Percentiles rank a stretch among this genome's conserved stretches.
phyloP scores from a whole-genome alignment of 257 asterid genomes.

The Catharanthus roseus region DNA sequence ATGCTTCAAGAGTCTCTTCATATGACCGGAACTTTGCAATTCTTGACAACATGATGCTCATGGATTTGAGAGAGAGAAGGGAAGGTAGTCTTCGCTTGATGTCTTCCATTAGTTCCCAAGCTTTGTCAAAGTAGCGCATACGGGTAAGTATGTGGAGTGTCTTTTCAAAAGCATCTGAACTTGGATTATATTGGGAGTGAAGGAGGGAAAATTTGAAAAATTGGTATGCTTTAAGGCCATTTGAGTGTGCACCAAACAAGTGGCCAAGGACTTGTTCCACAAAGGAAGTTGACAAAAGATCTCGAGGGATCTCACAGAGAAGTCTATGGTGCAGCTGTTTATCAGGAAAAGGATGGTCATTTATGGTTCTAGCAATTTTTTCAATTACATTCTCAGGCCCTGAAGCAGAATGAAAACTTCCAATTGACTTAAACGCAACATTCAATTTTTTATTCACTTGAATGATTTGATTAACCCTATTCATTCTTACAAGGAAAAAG shows the following conservation, averaged over 20 bases:
- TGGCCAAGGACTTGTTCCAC: constrained; percentile 72
- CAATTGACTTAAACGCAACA: constrained; percentile 15
- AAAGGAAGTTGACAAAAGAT: constrained; percentile 42
- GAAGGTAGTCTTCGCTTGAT: constrained; percentile 50
- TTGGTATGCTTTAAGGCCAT: constrained; percentile 85
- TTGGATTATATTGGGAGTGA: constrained; percentile 45
- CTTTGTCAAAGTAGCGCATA: constrained; percentile 82
- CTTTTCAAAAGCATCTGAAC: constrained; percentile 82
- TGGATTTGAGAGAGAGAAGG: constrained; percentile 68
- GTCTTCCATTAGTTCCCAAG: constrained; percentile 66
- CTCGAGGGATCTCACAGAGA: constrained; percentile 31
- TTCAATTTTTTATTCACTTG: constrained; percentile 23
- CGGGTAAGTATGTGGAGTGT: constrained; percentile 81
- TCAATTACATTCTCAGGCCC: constrained; percentile 28
- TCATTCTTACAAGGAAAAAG: constrained; percentile 18
- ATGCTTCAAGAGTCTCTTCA: constrained; percentile 70
- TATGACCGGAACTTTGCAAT: constrained; percentile 69
- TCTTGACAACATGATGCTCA: constrained; percentile 84
- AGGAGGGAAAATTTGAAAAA: constrained; percentile 60
- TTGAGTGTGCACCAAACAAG: constrained; percentile 74
- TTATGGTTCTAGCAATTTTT: constrained; percentile 46
- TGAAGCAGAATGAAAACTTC: constrained; percentile 31
- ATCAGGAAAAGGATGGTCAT: constrained; percentile 63
- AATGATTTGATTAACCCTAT: constrained; percentile 13
- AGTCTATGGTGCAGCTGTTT: constrained; percentile 50